Conservation (phyloP, 495 filamentous ascomycete genomes). For the Neurospora tetrasperma region DNA sequence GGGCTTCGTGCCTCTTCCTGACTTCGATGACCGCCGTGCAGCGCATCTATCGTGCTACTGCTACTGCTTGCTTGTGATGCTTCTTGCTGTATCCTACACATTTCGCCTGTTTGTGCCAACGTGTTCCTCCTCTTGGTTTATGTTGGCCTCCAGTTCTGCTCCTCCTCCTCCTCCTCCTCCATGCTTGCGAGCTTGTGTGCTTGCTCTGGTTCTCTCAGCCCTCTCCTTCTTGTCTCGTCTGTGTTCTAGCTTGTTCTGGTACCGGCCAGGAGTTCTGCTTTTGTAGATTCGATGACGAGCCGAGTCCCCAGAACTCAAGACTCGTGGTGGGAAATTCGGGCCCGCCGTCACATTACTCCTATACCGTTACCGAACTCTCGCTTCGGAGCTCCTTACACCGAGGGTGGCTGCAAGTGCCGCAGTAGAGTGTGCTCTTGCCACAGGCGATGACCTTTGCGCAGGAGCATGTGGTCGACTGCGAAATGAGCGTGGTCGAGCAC, state of each 20-base stretch:
- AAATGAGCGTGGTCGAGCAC: constrained; percentile 21
- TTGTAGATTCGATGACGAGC: not conserved
- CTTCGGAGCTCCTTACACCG: constrained; percentile 22
- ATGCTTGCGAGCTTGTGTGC: not conserved
- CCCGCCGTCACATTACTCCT: not conserved
- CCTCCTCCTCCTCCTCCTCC: not conserved
- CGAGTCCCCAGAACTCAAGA: not conserved
- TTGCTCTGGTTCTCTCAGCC: not conserved
- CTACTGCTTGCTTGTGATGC: not conserved
- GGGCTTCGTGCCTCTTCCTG: not conserved
- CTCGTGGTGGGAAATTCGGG: not conserved
- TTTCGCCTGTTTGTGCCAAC: not conserved
- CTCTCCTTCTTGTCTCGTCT: not conserved
- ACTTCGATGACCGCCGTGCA: not conserved
- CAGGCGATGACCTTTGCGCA: constrained; percentile 19
- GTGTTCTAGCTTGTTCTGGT: not conserved
- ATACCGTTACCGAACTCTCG: constrained; percentile 7
- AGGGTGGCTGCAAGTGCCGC: constrained; percentile 20
- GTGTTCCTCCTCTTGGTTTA: not conserved
- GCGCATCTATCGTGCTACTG: not conserved
- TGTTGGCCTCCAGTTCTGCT: not conserved
- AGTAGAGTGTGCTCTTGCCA: constrained; percentile 24
- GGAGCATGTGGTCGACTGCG: constrained; percentile 18
- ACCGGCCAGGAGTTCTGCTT: not conserved
- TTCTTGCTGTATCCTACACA: not conserved